Evolutionary conservation across 2,329 filamentous ascomycete species (phyloP), one percentile per base, ranked within the genome.

Genomic region (Aspergillus tanneri): DNA sequence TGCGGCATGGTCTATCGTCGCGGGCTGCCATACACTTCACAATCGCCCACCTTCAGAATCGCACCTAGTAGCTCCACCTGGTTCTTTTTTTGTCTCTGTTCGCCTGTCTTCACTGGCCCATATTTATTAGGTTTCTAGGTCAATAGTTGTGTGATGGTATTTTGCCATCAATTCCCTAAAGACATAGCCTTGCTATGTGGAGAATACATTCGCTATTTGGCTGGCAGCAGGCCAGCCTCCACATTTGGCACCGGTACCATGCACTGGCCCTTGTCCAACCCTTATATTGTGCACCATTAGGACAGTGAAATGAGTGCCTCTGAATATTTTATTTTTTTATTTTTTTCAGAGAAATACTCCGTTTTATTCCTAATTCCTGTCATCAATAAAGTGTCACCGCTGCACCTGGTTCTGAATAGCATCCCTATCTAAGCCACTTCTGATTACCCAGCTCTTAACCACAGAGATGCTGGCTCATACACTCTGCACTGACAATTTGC

Each of bases 221-320:
- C 11, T 34, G 19, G 30, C 30, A 34, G 7, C 30, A 19, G 9
- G 30, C 30, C 14, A 19, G 11, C 10, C 3, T 34, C 16, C 5
- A 14, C 16, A 18, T 10, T 34, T 34, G 30, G 19, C 16, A 34
- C 30, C 30, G 7, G 16, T 18, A 18, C 14, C 30, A 34, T 18
- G 30, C 30, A 18, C 19, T 7, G 5, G 10, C 19, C 14, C 30
- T 34, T 18, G 30, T 34, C n/a, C 18, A 16, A 18, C 30, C 30
- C n/a, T 16, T 34, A 18, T 34, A 19, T 18, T 18, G 14, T n/a
- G n/a, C n/a, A n/a, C 30, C 30, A 34, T 18, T 2, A 10, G 30
- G 11, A 34, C 30, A 10, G 27, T 43, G 41, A 43, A 50, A 25
- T 36, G 38, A 43, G 36, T 50, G 55, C 52, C 49, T 53, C 53